Percentiles rank a stretch among this genome's conserved stretches.
Conservation (phyloP, 23 red algal species). For the Cyanidioschyzon merolae region DNA sequence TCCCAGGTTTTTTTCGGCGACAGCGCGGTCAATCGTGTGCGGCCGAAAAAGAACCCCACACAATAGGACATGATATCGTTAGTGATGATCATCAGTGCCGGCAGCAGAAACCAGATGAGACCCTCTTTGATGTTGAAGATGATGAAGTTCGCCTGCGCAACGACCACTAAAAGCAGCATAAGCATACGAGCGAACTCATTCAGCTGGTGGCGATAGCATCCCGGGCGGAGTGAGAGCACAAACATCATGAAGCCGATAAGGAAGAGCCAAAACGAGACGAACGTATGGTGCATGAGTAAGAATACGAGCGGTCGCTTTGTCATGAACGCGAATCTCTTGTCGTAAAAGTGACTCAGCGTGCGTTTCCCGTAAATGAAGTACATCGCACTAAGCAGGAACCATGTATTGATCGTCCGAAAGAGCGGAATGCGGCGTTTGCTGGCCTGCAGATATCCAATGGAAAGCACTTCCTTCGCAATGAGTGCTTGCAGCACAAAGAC, state of each 20-base stretch:
- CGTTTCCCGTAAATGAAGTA: constrained; percentile 90
- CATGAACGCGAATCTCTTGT: constrained; percentile 43
- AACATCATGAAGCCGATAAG: constrained; percentile 76
- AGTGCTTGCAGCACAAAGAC: constrained; percentile 74
- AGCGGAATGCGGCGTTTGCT: constrained; percentile 47
- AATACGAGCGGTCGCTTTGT: constrained; percentile 35
- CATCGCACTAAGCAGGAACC: constrained; percentile 56
- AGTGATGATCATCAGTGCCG: constrained; percentile 61
- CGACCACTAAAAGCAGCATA: constrained; percentile 61
- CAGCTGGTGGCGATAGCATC: constrained; percentile 70
- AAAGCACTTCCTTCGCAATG: constrained; percentile 79
- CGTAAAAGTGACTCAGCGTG: constrained; percentile 67
- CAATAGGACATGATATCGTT: constrained; percentile 93
- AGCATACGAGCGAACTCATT: constrained; percentile 65
- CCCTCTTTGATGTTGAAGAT: constrained; percentile 80
- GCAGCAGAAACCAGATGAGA: constrained; percentile 93
- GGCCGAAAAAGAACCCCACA: constrained; percentile 71
- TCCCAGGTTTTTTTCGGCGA: constrained; percentile 99
- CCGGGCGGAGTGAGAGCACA: constrained; percentile 55
- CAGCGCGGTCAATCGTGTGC: constrained; percentile 45
- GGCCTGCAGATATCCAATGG: constrained; percentile 49
- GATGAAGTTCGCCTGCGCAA: constrained; percentile 91
- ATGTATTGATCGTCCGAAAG: constrained; percentile 57
- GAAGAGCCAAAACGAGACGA: constrained; percentile 73
- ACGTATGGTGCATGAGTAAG: constrained; percentile 72